Evolutionary conservation across 2,329 filamentous ascomycete species (phyloP).

Genomic region (Exophiala viscosa): DNA sequence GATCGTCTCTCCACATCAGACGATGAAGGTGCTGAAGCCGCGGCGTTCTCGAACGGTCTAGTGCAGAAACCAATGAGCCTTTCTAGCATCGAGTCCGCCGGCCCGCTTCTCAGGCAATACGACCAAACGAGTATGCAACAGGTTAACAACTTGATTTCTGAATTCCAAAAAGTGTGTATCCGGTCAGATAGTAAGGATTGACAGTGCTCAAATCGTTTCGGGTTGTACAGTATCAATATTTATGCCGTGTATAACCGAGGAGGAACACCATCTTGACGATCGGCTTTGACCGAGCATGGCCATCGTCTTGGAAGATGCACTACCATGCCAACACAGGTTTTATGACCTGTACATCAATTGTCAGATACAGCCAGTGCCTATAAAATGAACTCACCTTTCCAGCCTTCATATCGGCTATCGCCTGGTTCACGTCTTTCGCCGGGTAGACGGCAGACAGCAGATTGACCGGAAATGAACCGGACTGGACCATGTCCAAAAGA

Average conservation of each 20-base stretch:
- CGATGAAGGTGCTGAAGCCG: not conserved
- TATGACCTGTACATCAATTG: not conserved
- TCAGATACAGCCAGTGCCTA: not conserved
- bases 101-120: slow-evolving; percentile 36
- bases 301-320: not conserved
- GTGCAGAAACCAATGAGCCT: not conserved
- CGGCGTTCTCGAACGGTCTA: not conserved
- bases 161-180: slow-evolving; percentile 32
- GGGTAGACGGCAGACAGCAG: slow-evolving; percentile 1
- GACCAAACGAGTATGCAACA: slow-evolving; percentile 42
- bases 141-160: slow-evolving; percentile 37
- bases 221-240: not conserved
- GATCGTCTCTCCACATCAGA: slow-evolving; percentile 15
- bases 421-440: not conserved
- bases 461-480: slow-evolving; percentile 1
- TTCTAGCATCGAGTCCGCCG: slow-evolving; percentile 10
- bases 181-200: no score
- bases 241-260: not conserved
- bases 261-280: slow-evolving; percentile 3
- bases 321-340: slow-evolving; percentile 6
- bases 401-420: slow-evolving; percentile 3
- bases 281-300: no score
- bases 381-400: not conserved
- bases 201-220: no score
- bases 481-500: not conserved